These are phyloP conservation scores for Cryptosporidium parvum DNA, from an alignment of 169 alveolate species.

Conservation along the genomic window DNA sequence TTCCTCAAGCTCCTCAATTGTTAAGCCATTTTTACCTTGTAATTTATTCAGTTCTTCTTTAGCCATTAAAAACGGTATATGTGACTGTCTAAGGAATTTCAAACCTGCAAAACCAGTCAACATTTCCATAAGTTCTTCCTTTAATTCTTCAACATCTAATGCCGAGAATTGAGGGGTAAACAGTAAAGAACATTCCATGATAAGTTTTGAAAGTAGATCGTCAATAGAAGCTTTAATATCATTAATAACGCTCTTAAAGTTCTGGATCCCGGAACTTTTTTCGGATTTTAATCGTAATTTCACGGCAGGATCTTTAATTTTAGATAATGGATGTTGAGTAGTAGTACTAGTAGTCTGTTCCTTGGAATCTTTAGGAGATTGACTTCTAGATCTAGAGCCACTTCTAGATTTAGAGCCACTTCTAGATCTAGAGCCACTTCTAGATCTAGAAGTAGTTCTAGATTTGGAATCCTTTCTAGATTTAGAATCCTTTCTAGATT, in stretches of 20 bases:
- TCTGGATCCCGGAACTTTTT: too few relatives aligned
- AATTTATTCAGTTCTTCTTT: background rate
- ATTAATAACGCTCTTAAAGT: background rate
- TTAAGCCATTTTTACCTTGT: too few relatives aligned
- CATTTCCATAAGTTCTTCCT: background rate
- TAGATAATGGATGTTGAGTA: background rate
- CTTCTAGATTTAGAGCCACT: too few relatives aligned
- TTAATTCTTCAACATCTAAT: background rate
- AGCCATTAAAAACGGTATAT: background rate
- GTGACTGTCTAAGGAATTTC: background rate
- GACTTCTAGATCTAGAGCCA: too few relatives aligned
- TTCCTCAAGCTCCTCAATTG: background rate
- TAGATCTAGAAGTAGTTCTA: too few relatives aligned
- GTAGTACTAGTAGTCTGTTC: too few relatives aligned
- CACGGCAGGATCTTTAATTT: background rate
- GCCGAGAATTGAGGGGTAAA: background rate
- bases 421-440: too few relatives aligned
- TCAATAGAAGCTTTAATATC: background rate
- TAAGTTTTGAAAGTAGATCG: background rate
- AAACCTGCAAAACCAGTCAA: background rate
- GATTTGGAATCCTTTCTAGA: too few relatives aligned
- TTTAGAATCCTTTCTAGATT: too few relatives aligned
- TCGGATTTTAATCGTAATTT: background rate
- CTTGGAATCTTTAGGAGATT: too few relatives aligned
- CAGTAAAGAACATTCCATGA: background rate